Conservation (phyloP, 2,329 filamentous ascomycete species). For the Neoscytalidium dimidiatum region DNA sequence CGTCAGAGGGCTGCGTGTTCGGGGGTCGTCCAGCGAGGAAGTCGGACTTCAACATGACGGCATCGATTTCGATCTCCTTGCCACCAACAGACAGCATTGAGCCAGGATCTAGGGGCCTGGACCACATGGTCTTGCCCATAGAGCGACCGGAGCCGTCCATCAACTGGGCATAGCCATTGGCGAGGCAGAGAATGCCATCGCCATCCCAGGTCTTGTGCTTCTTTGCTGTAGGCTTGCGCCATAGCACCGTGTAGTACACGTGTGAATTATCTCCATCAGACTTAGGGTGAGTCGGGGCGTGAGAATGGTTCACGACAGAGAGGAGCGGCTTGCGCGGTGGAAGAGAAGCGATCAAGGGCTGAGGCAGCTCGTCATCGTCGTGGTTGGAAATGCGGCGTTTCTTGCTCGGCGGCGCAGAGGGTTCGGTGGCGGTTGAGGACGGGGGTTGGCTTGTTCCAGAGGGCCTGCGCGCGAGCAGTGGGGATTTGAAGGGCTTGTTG, state of each 20-base stretch:
- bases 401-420: slow-evolving; percentile 41
- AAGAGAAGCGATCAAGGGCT: slow-evolving; percentile 1
- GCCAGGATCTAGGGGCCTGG: slow-evolving; percentile 60
- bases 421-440: slow-evolving; percentile 23
- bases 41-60: slow-evolving; percentile 61
- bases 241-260: slow-evolving; percentile 48
- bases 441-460: slow-evolving; percentile 15
- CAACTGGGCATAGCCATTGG: slow-evolving; percentile 59
- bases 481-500: slow-evolving; percentile 39
- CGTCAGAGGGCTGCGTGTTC: too few species aligned
- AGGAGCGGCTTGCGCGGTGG: slow-evolving; percentile 33
- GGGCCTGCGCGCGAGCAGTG: slow-evolving; percentile 31
- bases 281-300: slow-evolving; percentile 22
- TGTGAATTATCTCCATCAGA: slow-evolving; percentile 27
- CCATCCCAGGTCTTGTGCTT: slow-evolving; percentile 80
- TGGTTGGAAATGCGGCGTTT: slow-evolving; percentile 43
- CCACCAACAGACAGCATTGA: slow-evolving; percentile 63
- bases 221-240: slow-evolving; percentile 67
- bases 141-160: slow-evolving; percentile 65
- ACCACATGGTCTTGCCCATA: slow-evolving; percentile 60
- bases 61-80: slow-evolving; percentile 70
- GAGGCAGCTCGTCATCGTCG: slow-evolving; percentile 27
- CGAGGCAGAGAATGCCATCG: slow-evolving; percentile 64
- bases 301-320: slow-evolving; percentile 28
- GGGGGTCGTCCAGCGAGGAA: slow-evolving; percentile 54